Percentiles rank a stretch among this genome's conserved stretches.
phyloP scores from a whole-genome alignment of 768 basidiomycete species.

The Cyclocybe aegerita region DNA sequence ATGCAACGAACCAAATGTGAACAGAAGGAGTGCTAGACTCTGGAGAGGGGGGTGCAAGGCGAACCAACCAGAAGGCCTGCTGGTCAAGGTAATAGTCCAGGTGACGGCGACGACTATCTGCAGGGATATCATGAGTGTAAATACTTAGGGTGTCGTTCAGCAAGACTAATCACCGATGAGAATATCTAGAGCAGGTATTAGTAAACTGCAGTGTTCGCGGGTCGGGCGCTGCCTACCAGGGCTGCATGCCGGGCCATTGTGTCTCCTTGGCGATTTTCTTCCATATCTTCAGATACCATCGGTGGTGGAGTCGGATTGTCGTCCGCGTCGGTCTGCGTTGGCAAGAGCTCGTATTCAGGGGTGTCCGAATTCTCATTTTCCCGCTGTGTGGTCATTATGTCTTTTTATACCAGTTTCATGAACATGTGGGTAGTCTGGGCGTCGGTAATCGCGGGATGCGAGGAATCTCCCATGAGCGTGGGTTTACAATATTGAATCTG shows the following conservation, averaged over 20 bases:
- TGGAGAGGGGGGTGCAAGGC: constrained; percentile 66
- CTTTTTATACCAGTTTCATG: constrained; percentile 3
- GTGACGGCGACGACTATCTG: constrained; percentile 42
- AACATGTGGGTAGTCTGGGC: constrained; percentile 3
- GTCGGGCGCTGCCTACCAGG: constrained; percentile 29
- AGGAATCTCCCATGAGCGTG: constrained; percentile 19
- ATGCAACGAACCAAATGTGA: constrained; percentile 56
- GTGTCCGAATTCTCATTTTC: neutral
- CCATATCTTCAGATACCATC: constrained; percentile 11
- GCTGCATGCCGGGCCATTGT: constrained; percentile 30
- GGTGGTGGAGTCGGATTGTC: neutral
- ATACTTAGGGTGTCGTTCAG: too few relatives aligned
- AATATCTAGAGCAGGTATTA: neutral
- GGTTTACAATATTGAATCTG: neutral
- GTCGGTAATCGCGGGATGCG: constrained; percentile 9
- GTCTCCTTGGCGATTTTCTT: constrained; percentile 42
- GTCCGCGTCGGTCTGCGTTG: neutral
- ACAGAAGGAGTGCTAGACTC: constrained; percentile 49
- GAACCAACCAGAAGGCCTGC: constrained; percentile 60
- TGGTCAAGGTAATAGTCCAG: constrained; percentile 46
- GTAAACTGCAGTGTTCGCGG: neutral
- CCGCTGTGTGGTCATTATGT: constrained; percentile 6
- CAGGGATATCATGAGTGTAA: neutral
- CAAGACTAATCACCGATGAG: neutral
- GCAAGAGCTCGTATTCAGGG: neutral